These are phyloP conservation scores for Parastagonospora avenae DNA, from an alignment of 2,329 filamentous ascomycete genomes.

Conservation along the genomic window DNA sequence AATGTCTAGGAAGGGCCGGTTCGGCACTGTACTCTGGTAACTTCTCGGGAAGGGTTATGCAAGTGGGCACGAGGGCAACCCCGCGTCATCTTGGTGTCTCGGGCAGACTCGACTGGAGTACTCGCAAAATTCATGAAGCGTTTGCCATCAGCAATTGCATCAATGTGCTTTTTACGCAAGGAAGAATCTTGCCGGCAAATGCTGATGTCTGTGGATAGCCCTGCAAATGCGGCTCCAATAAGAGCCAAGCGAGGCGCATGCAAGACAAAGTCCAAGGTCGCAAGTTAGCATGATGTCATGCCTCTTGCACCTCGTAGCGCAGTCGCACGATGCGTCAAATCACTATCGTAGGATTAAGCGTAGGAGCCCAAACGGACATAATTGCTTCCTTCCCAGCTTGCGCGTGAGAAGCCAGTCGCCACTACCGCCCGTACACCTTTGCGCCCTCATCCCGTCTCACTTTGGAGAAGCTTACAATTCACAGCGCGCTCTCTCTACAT, in stretches of 20 bases:
- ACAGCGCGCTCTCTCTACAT: slow-evolving; percentile 1
- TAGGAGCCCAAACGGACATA: slow-evolving; percentile 9
- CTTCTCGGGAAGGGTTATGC: slow-evolving; percentile 6
- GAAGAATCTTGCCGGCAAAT: slow-evolving; percentile 1
- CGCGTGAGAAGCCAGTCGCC: slow-evolving; percentile 6
- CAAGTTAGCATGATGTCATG: slow-evolving; percentile 16
- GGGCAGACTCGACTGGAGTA: background rate
- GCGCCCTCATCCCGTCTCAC: background rate
- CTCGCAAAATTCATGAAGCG: background rate
- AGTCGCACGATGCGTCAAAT: slow-evolving; percentile 10
- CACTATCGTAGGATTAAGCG: slow-evolving; percentile 13
- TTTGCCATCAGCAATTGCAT: background rate
- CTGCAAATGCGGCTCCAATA: slow-evolving; percentile 17
- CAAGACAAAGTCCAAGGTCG: slow-evolving; percentile 3
- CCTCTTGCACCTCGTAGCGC: background rate
- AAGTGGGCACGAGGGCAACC: slow-evolving; percentile 22
- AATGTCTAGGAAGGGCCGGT: background rate
- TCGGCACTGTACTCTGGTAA: background rate
- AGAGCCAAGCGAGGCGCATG: slow-evolving; percentile 10
- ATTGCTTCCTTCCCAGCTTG: slow-evolving; percentile 18
- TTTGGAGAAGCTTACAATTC: background rate
- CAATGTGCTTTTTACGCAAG: slow-evolving; percentile 2
- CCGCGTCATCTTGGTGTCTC: background rate
- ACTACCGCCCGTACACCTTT: slow-evolving; percentile 1
- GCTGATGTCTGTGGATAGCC: slow-evolving; percentile 8